A percentile compares a stretch with the other conserved stretches of the same genome.
Conservation (phyloP, 2,329 filamentous ascomycete species). For the Seiridium unicorne region DNA sequence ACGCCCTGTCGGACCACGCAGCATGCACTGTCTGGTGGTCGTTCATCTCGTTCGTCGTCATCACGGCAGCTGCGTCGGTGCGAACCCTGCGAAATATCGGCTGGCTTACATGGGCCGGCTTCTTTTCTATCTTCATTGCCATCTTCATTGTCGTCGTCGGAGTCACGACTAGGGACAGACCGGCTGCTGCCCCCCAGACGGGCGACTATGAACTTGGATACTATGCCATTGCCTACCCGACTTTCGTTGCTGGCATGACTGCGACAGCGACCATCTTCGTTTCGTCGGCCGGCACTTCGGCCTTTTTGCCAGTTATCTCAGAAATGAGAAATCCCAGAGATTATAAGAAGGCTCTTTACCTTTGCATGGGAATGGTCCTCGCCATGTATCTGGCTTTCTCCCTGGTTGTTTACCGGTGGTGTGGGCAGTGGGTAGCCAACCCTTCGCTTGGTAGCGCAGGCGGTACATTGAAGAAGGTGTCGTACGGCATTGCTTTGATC, state of each 20-base stretch:
- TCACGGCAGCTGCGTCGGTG: slow-evolving; percentile 42
- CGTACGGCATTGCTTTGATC: slow-evolving; percentile 58
- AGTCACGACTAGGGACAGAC: slow-evolving; percentile 53
- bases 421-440: slow-evolving; percentile 60
- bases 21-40: slow-evolving; percentile 59
- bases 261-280: slow-evolving; percentile 58
- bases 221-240: slow-evolving; percentile 50
- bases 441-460: slow-evolving; percentile 63
- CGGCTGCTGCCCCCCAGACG: slow-evolving; percentile 56
- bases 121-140: slow-evolving; percentile 54
- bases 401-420: slow-evolving; percentile 60
- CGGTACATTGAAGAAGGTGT: slow-evolving; percentile 56
- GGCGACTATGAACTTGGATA: slow-evolving; percentile 59
- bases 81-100: slow-evolving; percentile 60
- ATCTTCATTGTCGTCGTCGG: slow-evolving; percentile 56
- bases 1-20: slow-evolving; percentile 56
- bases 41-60: slow-evolving; percentile 47
- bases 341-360: slow-evolving; percentile 57
- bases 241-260: slow-evolving; percentile 56
- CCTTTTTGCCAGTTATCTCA: slow-evolving; percentile 61
- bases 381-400: slow-evolving; percentile 55
- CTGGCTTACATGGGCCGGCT: slow-evolving; percentile 61
- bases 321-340: slow-evolving; percentile 60
- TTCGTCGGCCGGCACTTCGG: slow-evolving; percentile 55
- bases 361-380: slow-evolving; percentile 31